Base-by-base conservation (phyloP, 2,329 filamentous ascomycete genomes). In the Thermochaetoides dissita region DNA sequence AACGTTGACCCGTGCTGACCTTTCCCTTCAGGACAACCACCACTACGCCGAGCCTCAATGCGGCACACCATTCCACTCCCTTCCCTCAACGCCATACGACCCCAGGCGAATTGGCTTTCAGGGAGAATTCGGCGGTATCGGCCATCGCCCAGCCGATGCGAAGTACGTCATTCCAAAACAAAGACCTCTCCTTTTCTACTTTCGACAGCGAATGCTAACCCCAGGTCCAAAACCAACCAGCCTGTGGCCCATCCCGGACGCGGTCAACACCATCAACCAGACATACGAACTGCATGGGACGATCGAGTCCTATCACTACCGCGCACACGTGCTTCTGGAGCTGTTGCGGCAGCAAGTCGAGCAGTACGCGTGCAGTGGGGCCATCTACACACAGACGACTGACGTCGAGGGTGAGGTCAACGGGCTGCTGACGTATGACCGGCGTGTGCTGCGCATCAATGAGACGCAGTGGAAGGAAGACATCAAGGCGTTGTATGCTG, bases 371-470 rank as follows among this genome's bases (percentile, higher is more conserved):
- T 84, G 81, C 59, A 80, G 72, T 31, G 80, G 74, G 0, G 81
- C 71, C 8, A 71, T 84, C 0, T 84, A 78, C 70, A 84, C 81
- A 1, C 80, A 84, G 62, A 84, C 79, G 0, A 81, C 76, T 0
- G 81, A 84, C 51, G 80, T 84, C 0, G 80, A 84, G 55, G 80
- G 79, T 5, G 81, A 84, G 55, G 76, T 84, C 7, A 85, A 84
- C 50, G 81, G 81, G 0, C 61, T 85, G 43, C 57, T 82, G 50
- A 82, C 79, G 0, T 82, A 82, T 51, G 79, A 84, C 55, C 71
- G 80, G 1, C 64, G 78, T 0, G 44, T 80, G 0, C 55, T 79
- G 31, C 63, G 79, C 1, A 69, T 72, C 5, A 62, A 83, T 44
- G 59, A 63, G 34, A 57, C 60, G 7, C 71, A 76, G 58, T 83